Base-by-base conservation (phyloP, 2,329 filamentous ascomycete genomes). In the Fusarium austroafricanum region DNA sequence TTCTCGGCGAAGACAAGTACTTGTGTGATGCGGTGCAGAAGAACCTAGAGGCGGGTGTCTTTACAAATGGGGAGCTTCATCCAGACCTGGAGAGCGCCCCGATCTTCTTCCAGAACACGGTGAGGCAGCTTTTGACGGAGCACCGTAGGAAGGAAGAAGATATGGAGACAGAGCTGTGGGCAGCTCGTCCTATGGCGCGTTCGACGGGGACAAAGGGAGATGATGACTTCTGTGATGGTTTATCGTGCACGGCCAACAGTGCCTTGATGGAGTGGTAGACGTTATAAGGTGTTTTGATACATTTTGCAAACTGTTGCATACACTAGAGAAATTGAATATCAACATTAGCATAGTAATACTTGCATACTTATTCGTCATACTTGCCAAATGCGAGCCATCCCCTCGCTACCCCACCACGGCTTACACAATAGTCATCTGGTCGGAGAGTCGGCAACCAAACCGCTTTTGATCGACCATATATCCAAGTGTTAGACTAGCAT, bases 31-130 rank as follows among this genome's bases (percentile, higher is more conserved):
- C 81, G 8, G 84, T 86, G 0, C 88, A 90, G 71, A 82, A 80
- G 74, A 90, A 90, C 74, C 79, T 90, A 59, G 85, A 87, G 72
- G 81, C 84, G 0, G 87, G 87, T 3, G 80, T 89, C 38, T 90
- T 55, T 1, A 55, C 53, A 4, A 55, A 55, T 14, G 53, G 53
- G 6, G 53, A 55, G 44, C 37, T 55, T 5, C 53, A 55, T 35
- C 53, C 53, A 2, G 53, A 55, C 7, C 14, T 55, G 17, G 53
- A 55, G 53, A 55, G 53, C n/a, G 53, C 53, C 2, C 53, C 53
- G 1, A 29, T 55, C 3, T 55, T 28, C 20, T 55, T 55, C 14
- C 53, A 55, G 15, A 55, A 51, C 1, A 55, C 45, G 1, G 53
- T 55, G 1, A 55, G 53, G 11, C 17, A 55, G 14, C 15, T 55